These are phyloP conservation scores for Colletotrichum tropicicola DNA, from an alignment of 2,329 filamentous ascomycete species.

Conservation along the genomic window DNA sequence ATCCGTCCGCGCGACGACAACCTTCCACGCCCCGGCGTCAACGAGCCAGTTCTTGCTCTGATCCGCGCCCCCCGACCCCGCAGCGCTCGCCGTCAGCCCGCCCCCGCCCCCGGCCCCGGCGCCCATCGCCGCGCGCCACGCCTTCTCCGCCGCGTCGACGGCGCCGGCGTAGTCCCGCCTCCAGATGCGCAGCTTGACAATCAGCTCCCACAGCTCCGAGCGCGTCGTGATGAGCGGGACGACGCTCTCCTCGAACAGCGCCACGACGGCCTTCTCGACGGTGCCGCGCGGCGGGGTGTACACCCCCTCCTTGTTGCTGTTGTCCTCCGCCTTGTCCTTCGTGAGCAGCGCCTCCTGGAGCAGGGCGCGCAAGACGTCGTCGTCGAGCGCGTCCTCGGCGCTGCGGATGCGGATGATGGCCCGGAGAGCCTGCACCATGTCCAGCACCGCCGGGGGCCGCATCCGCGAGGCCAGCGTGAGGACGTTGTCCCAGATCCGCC, in stretches of 20 bases:
- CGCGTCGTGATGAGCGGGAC: constrained; percentile 86
- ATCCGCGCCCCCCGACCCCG: constrained; percentile 27
- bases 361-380: constrained; percentile 75
- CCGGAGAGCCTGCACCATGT: constrained; percentile 79
- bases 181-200: constrained; percentile 79
- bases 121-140: constrained; percentile 76
- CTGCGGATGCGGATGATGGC: constrained; percentile 80
- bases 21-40: constrained; percentile 72
- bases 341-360: constrained; percentile 74
- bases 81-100: constrained; percentile 17
- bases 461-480: constrained; percentile 86
- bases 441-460: constrained; percentile 76
- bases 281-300: constrained; percentile 65
- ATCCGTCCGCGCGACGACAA: constrained; percentile 80
- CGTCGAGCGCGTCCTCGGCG: constrained; percentile 82
- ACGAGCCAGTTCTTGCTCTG: constrained; percentile 57
- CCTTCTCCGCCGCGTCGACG: constrained; percentile 86
- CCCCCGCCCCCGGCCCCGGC: constrained; percentile 15
- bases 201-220: constrained; percentile 78
- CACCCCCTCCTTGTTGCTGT: constrained; percentile 37
- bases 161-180: constrained; percentile 74
- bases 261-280: constrained; percentile 69
- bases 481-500: constrained; percentile 97
- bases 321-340: constrained; percentile 43
- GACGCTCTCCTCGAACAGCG: constrained; percentile 78